Base-by-base conservation (phyloP, 2,329 filamentous ascomycete genomes). In the Calcarisporium arbuscula region DNA sequence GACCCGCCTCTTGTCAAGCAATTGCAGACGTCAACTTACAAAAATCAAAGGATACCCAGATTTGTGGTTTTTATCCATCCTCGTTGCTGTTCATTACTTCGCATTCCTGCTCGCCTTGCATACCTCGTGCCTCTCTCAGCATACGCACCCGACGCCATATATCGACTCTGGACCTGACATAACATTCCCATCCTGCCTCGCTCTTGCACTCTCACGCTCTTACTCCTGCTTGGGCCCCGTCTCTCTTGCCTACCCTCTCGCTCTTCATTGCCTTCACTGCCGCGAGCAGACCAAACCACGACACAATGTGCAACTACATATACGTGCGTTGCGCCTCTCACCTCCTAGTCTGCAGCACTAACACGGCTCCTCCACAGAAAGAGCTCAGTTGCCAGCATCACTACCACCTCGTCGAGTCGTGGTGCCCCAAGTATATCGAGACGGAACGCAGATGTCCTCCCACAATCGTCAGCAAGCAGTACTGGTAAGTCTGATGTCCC, bases 371-470 rank as follows among this genome's bases (percentile, higher is more conserved):
- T 27, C 10, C 22, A 16, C 41, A 71, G 68, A 68, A 69, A 39
- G 65, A 72, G 40, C 60, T 72, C 40, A 68, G 68, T 52, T 72
- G 70, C 42, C 61, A 68, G 42, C 60, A 62, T 35, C 67, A 72
- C 51, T 70, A 68, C 56, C 69, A 72, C 43, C 50, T 64, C 41
- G 63, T 66, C 36, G 62, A 65, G 40, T 65, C 62, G 18, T 67
- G 63, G 63, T 67, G 63, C 33, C 54, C 58, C 37, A 63, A 64
- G 42, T 67, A 67, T 35, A 65, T 65, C 36, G 59, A 60, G 46
- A 66, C 62, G 9, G 60, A 62, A 41, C 57, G 58, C 39, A 54
- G 63, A 42, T 67, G 63, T 40, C 57, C 59, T 21, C 62, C 62
- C 7, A 62, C 51, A 6, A 60, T 67, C 26, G 62, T 65, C 25